Evolutionary conservation across 2,329 filamentous ascomycete genomes (phyloP), one percentile per base, ranked within the genome.

Genomic region (Ophiosphaerella korrae): DNA sequence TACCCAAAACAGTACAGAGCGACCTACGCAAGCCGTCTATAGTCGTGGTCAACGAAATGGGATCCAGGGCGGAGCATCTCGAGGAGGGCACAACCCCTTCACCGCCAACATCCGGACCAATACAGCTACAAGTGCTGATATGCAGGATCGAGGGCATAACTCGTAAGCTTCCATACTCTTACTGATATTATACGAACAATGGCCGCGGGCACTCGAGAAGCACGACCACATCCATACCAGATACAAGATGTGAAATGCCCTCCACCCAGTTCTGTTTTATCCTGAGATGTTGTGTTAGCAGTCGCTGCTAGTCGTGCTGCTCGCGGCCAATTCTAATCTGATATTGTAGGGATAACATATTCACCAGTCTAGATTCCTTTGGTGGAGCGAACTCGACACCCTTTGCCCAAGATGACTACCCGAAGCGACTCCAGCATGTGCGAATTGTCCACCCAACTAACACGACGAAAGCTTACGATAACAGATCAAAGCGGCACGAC

Each of bases 401-500:
- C 3, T 60, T 60, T 41, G 45, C 53, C n/a, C 52, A 54, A 38
- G 44, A 61, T 18, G 61, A 70, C 39, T 70, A 69, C 32, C 40
- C 48, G 16, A 55, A 56, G 37, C 62, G 68, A 33, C 58, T 66
- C 14, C 46, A 55, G 38, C 57, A 63, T 56, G 67, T 69, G 64
- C 58, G 65, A 48, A 40, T 1, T 8, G 8, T 13, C 21, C 13
- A 33, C 24, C 33, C 9, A 6, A 7, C 1, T 7, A 6, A 18
- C 5, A 26, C 13, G 11, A 16, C 14, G 7, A 44, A 14, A 24
- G 45, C 60, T 64, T 45, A 67, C 43, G 29, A 14, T 23, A 29
- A 18, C 41, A 70, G 67, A 82, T 81, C 39, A 76, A 80, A 50
- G 80, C 50, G 7, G 45, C 37, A 42, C 58, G 63, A 45, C 56